phyloP scores from a whole-genome alignment of 2,329 filamentous ascomycete species.

The Lecanicillium sp. region DNA sequence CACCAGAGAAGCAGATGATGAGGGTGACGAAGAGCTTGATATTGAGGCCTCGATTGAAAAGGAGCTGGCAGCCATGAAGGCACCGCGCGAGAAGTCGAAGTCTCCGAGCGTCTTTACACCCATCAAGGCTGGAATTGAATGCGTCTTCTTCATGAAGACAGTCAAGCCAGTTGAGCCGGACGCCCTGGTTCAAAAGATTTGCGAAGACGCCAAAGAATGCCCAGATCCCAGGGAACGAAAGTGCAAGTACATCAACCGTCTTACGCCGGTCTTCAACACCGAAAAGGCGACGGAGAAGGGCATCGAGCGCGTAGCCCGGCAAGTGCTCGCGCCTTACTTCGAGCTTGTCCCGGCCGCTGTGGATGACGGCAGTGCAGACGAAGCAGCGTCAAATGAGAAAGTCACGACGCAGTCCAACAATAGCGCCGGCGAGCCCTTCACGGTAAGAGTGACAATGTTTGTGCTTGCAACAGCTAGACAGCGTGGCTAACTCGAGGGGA shows the following conservation, averaged over 20 bases:
- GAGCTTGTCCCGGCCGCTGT: constrained; percentile 25
- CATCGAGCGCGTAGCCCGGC: constrained; percentile 56
- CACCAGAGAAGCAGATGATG: constrained; percentile 30
- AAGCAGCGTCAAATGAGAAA: constrained; percentile 4
- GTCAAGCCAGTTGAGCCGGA: constrained; percentile 49
- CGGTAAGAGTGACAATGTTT: constrained; percentile 34
- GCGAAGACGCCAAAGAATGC: constrained; percentile 44
- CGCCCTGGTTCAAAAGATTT: constrained; percentile 48
- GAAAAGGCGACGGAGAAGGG: constrained; percentile 64
- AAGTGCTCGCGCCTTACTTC: constrained; percentile 61
- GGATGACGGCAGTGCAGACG: constrained; percentile 16
- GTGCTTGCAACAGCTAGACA: background rate
- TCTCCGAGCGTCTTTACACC: constrained; percentile 46
- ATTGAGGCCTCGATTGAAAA: constrained; percentile 68
- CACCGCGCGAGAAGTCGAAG: constrained; percentile 31
- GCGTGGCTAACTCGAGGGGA: constrained; percentile 5
- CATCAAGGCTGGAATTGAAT: constrained; percentile 52
- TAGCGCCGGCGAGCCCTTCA: constrained; percentile 23
- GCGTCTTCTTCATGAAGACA: constrained; percentile 57
- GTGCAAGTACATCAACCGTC: constrained; percentile 52
- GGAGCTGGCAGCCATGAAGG: constrained; percentile 61
- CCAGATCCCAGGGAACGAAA: constrained; percentile 38
- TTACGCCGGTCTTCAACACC: constrained; percentile 46
- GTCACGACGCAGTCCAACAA: constrained; percentile 9
- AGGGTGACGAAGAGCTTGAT: constrained; percentile 47